Conservation (phyloP, 129 eudicot genomes). For the Pulicaria dysenterica region DNA sequence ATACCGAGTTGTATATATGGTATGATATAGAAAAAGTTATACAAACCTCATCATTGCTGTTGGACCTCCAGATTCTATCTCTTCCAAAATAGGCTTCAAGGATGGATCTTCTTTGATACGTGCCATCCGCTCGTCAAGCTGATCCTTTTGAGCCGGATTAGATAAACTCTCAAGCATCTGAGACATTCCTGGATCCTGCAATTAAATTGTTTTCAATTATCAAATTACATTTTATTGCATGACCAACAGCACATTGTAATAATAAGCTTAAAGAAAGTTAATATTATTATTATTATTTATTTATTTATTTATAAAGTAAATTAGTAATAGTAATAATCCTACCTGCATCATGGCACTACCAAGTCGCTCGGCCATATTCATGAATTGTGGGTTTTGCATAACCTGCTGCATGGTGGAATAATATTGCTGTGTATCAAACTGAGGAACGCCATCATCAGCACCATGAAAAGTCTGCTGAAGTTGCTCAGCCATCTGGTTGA, state of each 20-base stretch:
- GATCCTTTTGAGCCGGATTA: constrained; percentile 77
- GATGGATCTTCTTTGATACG: constrained; percentile 86
- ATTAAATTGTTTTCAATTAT: not conserved
- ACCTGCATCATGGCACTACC: constrained; percentile 96
- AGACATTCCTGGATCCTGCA: constrained; percentile 94
- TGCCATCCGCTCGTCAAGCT: constrained; percentile 91
- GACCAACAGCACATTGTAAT: not conserved
- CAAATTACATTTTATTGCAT: not conserved
- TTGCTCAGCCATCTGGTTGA: constrained; percentile 93
- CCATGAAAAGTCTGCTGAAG: constrained; percentile 86
- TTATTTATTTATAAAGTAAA: not conserved
- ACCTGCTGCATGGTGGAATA: constrained; percentile 91
- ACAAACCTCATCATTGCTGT: constrained; percentile 96
- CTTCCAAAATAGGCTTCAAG: constrained; percentile 86
- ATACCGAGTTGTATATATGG: no score
- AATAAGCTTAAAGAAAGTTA: no score
- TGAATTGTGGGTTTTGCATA: constrained; percentile 95
- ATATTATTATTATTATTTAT: not conserved
- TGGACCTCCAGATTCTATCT: constrained; percentile 94
- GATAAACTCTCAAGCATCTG: constrained; percentile 83
- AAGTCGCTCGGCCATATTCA: constrained; percentile 96
- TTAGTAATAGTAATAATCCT: not conserved
- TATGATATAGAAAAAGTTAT: not conserved
- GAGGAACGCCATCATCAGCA: constrained; percentile 56
- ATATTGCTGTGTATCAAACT: constrained; percentile 80